These are phyloP conservation scores for Ceratocystis variospora DNA, from an alignment of 2,329 filamentous ascomycete genomes.

Conservation along the genomic window DNA sequence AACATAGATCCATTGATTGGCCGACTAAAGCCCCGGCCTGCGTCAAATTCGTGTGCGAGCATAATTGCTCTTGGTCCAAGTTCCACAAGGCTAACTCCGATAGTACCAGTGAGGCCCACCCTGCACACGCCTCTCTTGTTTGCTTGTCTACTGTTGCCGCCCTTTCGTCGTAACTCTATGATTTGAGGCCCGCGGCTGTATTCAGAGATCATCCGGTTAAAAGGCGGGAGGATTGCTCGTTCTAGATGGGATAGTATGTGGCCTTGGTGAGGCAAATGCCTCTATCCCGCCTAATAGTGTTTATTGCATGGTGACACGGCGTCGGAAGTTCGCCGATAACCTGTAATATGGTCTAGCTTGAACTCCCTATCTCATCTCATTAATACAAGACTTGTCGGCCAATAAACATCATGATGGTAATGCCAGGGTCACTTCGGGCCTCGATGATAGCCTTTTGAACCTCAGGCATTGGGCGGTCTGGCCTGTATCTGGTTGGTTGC, in stretches of 20 bases:
- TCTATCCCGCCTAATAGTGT: not conserved
- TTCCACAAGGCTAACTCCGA: conserved; percentile 3
- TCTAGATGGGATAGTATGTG: not conserved
- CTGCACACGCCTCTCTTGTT: not conserved
- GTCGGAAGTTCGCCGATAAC: not conserved
- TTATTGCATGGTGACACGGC: not conserved
- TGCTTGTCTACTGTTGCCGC: not conserved
- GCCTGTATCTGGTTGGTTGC: not conserved
- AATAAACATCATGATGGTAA: not conserved
- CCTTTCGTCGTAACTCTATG: not conserved
- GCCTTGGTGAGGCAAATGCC: not conserved
- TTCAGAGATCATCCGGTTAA: not conserved
- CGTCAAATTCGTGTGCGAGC: not conserved
- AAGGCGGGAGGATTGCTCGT: not conserved
- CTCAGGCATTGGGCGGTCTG: not conserved
- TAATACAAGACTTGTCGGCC: not conserved
- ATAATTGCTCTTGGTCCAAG: conserved; percentile 6
- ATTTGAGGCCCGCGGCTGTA: conserved; percentile 2
- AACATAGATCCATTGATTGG: conserved; percentile 2
- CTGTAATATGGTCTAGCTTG: not conserved
- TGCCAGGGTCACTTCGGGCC: not conserved
- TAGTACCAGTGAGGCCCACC: conserved; percentile 8
- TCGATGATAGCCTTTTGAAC: not conserved
- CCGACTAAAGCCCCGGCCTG: not conserved
- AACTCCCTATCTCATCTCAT: not conserved